Evolutionary conservation across 768 basidiomycete genomes (phyloP).

Genomic region (Pseudohyphozyma bogoriensis): DNA sequence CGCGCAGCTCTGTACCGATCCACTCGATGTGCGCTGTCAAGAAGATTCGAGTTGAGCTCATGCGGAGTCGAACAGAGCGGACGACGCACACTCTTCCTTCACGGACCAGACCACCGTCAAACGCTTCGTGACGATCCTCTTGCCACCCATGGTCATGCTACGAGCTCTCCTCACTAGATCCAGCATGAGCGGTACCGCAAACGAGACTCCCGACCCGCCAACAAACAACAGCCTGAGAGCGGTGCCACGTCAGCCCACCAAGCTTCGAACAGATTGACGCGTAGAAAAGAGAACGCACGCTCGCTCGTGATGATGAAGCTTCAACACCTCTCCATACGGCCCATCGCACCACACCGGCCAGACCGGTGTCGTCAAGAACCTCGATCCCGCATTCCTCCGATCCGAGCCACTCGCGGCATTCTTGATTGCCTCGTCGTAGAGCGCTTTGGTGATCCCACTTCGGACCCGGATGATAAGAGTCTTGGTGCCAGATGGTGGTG

Average conservation of each 20-base stretch:
- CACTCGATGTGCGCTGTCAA: not conserved
- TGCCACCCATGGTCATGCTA: not conserved
- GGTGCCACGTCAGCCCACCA: no score
- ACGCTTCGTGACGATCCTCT: not conserved
- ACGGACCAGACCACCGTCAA: not conserved
- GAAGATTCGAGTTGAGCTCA: not conserved
- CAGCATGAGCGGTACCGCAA: not conserved
- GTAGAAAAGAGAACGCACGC: no score
- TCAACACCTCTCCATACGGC: not conserved
- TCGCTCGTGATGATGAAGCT: not conserved
- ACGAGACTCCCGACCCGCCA: not conserved
- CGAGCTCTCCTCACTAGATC: not conserved
- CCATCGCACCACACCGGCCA: not conserved
- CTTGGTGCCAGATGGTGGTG: not conserved
- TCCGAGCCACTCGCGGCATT: not conserved
- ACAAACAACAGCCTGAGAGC: no score
- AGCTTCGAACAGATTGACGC: no score
- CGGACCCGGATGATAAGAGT: not conserved
- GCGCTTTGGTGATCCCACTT: not conserved
- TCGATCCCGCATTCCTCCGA: not conserved
- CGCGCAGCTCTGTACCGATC: not conserved
- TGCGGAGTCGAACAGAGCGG: not conserved
- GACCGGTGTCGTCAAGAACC: not conserved
- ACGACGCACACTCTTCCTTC: not conserved
- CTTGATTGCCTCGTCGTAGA: not conserved